Base-by-base conservation (phyloP, 306 rosid species). In the Clitoria ternatea region DNA sequence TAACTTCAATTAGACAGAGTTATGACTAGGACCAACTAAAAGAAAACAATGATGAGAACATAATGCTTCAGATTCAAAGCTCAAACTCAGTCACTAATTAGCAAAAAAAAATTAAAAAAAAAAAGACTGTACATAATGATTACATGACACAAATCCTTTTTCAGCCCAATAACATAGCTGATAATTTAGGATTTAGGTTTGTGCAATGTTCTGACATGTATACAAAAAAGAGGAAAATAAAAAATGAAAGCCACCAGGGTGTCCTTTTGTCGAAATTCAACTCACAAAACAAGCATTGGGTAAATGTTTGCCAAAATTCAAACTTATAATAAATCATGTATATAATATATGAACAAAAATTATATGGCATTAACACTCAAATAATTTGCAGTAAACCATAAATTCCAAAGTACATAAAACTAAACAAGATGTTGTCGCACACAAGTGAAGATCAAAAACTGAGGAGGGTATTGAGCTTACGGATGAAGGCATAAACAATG, bases 401-500 rank as follows among this genome's bases (percentile, higher is more conserved):
- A 27, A 36, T 36, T 32, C 7, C 12, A 7, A 36, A 36, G 44
- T 29, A 10, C 57, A 40, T n/a, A 39, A 62, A 48, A 14, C 27
- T 14, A 42, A 32, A 32, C 36, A 32, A 32, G 40, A 18, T n/a
- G n/a, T n/a, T n/a, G n/a, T n/a, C n/a, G n/a, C n/a, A n/a, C n/a
- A n/a, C n/a, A 47, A 60, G 11, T 9, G 53, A 43, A 37, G 13
- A n/a, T n/a, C 6, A 66, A 47, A 27, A 45, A 30, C 36, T 61
- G 1, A 59, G 15, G 43, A 40, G 1, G 4, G 5, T 8, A 56
- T 19, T 52, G 43, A 23, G 60, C 82, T 81, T 81, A 93, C 99
- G 77, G 89, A 83, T 62, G 97, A 87, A 80, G 96, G 97, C 37
- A 83, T 90, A 12, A 90, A 86, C 78, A 80, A 77, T 74, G 97